These are phyloP conservation scores for Polyporus tsugae DNA, from an alignment of 1,284 basidiomycete genomes.

Conservation along the genomic window DNA sequence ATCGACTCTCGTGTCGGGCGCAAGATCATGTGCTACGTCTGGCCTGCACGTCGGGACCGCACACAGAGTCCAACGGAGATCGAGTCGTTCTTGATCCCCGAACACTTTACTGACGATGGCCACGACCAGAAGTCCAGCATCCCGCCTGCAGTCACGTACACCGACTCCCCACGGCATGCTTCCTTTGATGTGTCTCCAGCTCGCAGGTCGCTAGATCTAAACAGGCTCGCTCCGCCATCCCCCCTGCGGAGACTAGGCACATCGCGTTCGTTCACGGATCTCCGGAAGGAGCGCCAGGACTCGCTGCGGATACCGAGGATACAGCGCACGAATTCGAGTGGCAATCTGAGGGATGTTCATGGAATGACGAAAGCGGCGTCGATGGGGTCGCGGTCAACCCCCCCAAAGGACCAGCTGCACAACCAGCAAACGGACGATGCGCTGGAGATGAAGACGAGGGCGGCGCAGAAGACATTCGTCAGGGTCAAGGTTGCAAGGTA, in stretches of 20 bases:
- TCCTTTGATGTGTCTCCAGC: conserved; percentile 40
- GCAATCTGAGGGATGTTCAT: conserved; percentile 33
- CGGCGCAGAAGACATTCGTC: conserved; percentile 86
- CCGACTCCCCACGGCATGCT: conserved; percentile 34
- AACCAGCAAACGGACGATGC: conserved; percentile 56
- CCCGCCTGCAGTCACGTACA: conserved; percentile 29
- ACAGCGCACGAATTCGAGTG: conserved; percentile 42
- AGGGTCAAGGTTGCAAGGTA: conserved; percentile 82
- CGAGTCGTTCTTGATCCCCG: conserved; percentile 33
- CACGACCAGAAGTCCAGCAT: conserved; percentile 21
- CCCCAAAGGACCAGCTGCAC: conserved; percentile 25
- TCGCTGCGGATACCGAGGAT: conserved; percentile 40
- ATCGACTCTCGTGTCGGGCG: conserved; percentile 86
- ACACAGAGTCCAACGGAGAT: conserved; percentile 42
- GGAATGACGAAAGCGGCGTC: conserved; percentile 26
- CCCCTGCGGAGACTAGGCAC: conserved; percentile 59
- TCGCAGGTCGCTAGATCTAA: conserved; percentile 36
- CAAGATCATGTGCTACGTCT: conserved; percentile 91
- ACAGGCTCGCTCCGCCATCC: conserved; percentile 41
- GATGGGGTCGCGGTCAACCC: conserved; percentile 25
- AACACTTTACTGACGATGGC: conserved; percentile 13
- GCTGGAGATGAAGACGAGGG: conserved; percentile 79
- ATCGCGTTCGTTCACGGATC: conserved; percentile 77
- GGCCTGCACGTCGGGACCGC: conserved; percentile 67
- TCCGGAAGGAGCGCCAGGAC: conserved; percentile 57